A percentile compares a stretch with the other conserved stretches of the same genome.
Evolutionary conservation across 2,329 filamentous ascomycete genomes (phyloP).

Genomic region (Ramichloridium luteum): DNA sequence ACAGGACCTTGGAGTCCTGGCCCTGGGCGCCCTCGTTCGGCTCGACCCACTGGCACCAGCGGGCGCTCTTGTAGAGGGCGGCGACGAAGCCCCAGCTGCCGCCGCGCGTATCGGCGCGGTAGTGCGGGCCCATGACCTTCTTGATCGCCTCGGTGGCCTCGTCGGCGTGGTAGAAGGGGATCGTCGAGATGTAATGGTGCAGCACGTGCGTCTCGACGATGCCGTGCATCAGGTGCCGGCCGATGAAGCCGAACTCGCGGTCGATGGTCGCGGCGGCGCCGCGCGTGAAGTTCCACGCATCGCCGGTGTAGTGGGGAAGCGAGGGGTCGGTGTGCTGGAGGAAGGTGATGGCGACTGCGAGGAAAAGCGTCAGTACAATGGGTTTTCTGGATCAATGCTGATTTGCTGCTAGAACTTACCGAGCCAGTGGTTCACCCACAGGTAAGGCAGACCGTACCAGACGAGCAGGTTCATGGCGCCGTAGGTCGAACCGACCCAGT

Average conservation of each 20-base stretch:
- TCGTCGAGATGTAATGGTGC: slow-evolving; percentile 92
- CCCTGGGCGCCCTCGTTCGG: slow-evolving; percentile 69
- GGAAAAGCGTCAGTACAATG: too few species aligned
- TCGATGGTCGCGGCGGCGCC: slow-evolving; percentile 93
- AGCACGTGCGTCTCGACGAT: slow-evolving; percentile 97
- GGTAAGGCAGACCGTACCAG: slow-evolving; percentile 90
- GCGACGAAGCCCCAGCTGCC: slow-evolving; percentile 74
- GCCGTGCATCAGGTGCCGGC: slow-evolving; percentile 79
- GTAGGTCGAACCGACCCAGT: slow-evolving; percentile 60
- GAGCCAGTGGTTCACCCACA: slow-evolving; percentile 99
- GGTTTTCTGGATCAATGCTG: too few species aligned
- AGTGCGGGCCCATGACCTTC: slow-evolving; percentile 88
- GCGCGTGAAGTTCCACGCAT: slow-evolving; percentile 84
- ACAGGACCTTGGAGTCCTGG: slow-evolving; percentile 71
- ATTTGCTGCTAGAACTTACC: slow-evolving; percentile 56
- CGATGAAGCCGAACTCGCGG: slow-evolving; percentile 93
- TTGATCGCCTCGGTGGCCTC: slow-evolving; percentile 92
- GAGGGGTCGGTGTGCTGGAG: slow-evolving; percentile 93
- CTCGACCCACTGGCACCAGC: slow-evolving; percentile 97
- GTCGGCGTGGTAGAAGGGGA: slow-evolving; percentile 93
- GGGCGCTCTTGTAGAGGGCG: slow-evolving; percentile 66
- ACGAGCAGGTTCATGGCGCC: slow-evolving; percentile 79
- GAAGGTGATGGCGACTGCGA: slow-evolving; percentile 82
- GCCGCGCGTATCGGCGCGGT: slow-evolving; percentile 67
- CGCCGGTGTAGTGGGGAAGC: slow-evolving; percentile 79